Percentiles rank a stretch among this genome's conserved stretches.
Conservation (phyloP, 805 yeast genomes). For the Wickerhamomyces alni region DNA sequence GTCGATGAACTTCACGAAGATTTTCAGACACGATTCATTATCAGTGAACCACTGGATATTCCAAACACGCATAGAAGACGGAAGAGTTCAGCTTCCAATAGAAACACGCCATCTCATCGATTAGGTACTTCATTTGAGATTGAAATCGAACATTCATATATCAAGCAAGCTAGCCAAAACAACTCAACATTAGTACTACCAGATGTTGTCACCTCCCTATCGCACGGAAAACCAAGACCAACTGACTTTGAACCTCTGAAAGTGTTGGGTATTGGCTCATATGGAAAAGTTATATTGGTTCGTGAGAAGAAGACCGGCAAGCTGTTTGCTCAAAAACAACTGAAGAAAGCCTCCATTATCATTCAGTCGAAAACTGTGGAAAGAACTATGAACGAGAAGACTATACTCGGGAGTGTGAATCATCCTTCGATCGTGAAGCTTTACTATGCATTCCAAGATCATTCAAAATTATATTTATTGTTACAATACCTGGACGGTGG, state of each 20-base stretch:
- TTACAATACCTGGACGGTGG: conserved; percentile 88
- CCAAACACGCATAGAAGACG: conserved; percentile 12
- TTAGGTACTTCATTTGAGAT: conserved; percentile 47
- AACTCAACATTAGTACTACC: background rate
- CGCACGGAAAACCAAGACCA: conserved; percentile 22
- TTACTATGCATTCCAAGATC: conserved; percentile 80
- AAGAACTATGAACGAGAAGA: conserved; percentile 74
- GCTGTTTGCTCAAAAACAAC: conserved; percentile 80
- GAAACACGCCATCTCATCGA: conserved; percentile 23
- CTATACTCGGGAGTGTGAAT: conserved; percentile 61
- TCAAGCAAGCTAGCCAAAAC: conserved; percentile 6
- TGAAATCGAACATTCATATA: conserved; percentile 36
- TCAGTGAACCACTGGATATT: conserved; percentile 14
- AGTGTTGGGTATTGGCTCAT: conserved; percentile 83
- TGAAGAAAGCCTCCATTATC: conserved; percentile 74
- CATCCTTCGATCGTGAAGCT: conserved; percentile 81
- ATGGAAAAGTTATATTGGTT: conserved; percentile 80
- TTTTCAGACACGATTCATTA: conserved; percentile 12
- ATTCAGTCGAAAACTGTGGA: conserved; percentile 54
- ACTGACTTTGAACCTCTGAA: conserved; percentile 67
- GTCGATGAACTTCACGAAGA: conserved; percentile 9
- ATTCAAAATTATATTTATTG: conserved; percentile 64
- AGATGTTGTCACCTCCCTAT: background rate
- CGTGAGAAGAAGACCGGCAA: conserved; percentile 55
- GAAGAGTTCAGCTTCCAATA: conserved; percentile 20